Evolutionary conservation across 75 land plant species (phyloP).

Genomic region (Cunninghamia lanceolata): DNA sequence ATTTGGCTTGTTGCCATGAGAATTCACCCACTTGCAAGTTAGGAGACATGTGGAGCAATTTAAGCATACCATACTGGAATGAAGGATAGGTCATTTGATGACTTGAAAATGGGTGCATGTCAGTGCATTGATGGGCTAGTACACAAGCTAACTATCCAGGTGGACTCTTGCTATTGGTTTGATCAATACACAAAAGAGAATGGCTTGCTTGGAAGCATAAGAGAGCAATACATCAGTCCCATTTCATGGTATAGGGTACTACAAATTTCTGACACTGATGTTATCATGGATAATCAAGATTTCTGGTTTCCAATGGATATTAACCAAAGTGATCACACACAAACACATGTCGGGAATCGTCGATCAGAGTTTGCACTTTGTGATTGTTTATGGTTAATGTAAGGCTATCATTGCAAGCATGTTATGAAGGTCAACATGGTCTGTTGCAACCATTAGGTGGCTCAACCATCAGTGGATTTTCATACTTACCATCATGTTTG

Average conservation of each 20-base stretch:
- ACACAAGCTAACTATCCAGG: conserved; percentile 67
- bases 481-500: conserved; percentile 34
- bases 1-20: conserved; percentile 69
- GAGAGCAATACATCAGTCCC: conserved; percentile 63
- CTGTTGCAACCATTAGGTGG: conserved; percentile 20
- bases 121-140: conserved; percentile 81
- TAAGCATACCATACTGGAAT: conserved; percentile 71
- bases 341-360: conserved; percentile 59
- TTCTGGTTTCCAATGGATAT: conserved; percentile 44
- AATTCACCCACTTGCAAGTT: conserved; percentile 57
- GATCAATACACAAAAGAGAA: conserved; percentile 66
- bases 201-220: conserved; percentile 50
- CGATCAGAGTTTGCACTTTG: conserved; percentile 73
- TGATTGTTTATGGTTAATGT: conserved; percentile 67
- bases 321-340: conserved; percentile 42
- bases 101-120: conserved; percentile 50
- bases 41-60: conserved; percentile 70
- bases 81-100: conserved; percentile 59
- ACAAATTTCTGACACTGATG: conserved; percentile 58
- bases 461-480: conserved; percentile 47
- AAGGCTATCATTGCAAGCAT: conserved; percentile 85
- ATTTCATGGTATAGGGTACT: conserved; percentile 63
- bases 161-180: conserved; percentile 75
- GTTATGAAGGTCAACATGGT: conserved; percentile 71
- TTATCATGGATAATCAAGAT: conserved; percentile 38